phyloP scores from a whole-genome alignment of 345 rosid species.

The Sisymbrium irio region DNA sequence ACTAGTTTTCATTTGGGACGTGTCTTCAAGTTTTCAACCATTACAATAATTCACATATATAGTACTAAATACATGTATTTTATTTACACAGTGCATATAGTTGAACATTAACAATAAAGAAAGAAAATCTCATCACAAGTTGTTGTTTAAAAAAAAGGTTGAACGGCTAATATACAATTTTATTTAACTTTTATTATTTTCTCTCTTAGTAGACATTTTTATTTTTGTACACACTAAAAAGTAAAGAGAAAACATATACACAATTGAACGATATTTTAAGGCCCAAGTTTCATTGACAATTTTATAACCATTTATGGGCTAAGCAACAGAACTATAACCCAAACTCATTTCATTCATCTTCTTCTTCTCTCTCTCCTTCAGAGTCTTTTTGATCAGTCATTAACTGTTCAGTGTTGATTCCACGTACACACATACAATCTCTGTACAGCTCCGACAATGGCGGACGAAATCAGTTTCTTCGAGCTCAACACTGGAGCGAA shows the following conservation, averaged over 20 bases:
- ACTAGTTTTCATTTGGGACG: constrained; percentile 2
- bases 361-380: neutral
- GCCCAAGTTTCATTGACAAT: constrained; percentile 1
- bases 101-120: neutral
- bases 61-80: neutral
- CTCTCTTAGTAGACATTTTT: no score
- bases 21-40: constrained; percentile 20
- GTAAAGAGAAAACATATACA: neutral
- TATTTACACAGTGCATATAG: neutral
- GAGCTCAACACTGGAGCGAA: constrained; percentile 56
- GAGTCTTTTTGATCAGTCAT: no score
- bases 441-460: constrained; percentile 33
- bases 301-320: neutral
- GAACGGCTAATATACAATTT: neutral
- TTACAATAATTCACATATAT: neutral
- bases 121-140: neutral
- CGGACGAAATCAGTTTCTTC: constrained; percentile 29
- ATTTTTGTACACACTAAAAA: no score
- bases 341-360: neutral
- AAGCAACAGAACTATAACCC: neutral
- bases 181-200: no score
- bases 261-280: neutral
- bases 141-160: no score
- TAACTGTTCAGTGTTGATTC: neutral
- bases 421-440: neutral